These are phyloP conservation scores for Orbilia blumenaviensis DNA, from an alignment of 2,329 filamentous ascomycete genomes.

Conservation along the genomic window DNA sequence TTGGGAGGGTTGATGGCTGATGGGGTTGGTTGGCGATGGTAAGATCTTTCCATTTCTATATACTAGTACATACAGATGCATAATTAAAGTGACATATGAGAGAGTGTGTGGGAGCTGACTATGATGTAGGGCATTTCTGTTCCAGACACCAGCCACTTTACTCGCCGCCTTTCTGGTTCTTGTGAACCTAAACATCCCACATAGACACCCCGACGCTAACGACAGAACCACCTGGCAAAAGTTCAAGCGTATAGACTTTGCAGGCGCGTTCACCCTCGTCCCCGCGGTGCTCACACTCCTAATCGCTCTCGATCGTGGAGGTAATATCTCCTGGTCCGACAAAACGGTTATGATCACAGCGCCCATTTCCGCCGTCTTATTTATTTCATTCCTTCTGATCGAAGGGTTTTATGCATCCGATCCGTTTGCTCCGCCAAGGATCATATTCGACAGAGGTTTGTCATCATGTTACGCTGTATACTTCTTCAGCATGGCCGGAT, in stretches of 20 bases:
- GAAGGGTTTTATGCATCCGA: constrained; percentile 74
- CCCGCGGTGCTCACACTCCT: constrained; percentile 73
- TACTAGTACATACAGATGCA: constrained; percentile 30
- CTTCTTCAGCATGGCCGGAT: constrained; percentile 74
- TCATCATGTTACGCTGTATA: constrained; percentile 76
- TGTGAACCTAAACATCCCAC: constrained; percentile 70
- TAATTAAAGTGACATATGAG: too few relatives aligned
- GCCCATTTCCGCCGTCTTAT: constrained; percentile 68
- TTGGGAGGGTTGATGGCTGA: constrained; percentile 77
- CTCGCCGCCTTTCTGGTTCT: constrained; percentile 72
- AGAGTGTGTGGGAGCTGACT: background rate
- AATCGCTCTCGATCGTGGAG: constrained; percentile 76
- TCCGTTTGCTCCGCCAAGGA: constrained; percentile 77
- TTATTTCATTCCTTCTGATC: constrained; percentile 73
- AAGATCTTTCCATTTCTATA: constrained; percentile 57
- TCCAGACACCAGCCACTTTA: constrained; percentile 74
- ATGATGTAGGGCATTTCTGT: constrained; percentile 71
- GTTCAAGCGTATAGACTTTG: constrained; percentile 74
- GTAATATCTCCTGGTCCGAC: constrained; percentile 74
- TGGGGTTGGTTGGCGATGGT: constrained; percentile 78
- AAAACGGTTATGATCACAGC: constrained; percentile 69
- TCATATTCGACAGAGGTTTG: constrained; percentile 74
- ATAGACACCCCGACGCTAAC: constrained; percentile 68
- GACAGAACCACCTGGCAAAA: constrained; percentile 67
- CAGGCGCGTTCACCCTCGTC: constrained; percentile 74